phyloP scores from a whole-genome alignment of 176 grass and related monocot species.

The Musa beccarii region DNA sequence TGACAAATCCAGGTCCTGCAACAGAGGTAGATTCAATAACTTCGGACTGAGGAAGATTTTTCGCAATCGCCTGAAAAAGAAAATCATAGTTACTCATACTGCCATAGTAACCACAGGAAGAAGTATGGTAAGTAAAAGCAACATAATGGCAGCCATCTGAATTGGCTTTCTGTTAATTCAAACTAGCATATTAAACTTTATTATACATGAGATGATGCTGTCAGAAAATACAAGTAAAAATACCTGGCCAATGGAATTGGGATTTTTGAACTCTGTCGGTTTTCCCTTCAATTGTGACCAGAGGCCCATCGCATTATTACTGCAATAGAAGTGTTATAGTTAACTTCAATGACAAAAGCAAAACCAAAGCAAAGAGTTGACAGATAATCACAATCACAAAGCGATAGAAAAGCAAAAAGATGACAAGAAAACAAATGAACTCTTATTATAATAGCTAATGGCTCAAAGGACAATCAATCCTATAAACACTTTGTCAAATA shows the following conservation, averaged over 20 bases:
- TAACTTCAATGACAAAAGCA: conserved; percentile 4
- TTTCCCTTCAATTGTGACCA: conserved; percentile 93
- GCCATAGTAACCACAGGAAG: neutral
- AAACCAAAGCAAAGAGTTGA: neutral
- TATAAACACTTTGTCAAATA: neutral
- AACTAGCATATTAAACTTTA: neutral
- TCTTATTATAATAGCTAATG: neutral
- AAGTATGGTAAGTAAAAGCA: conserved; percentile 1
- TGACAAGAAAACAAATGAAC: conserved; percentile 2
- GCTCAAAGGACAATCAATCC: neutral
- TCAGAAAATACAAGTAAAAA: conserved; percentile 1
- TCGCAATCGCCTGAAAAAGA: conserved; percentile 53
- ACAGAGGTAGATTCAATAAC: conserved; percentile 86
- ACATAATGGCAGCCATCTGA: conserved; percentile 16
- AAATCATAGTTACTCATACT: conserved; percentile 7
- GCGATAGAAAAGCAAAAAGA: conserved; percentile 1
- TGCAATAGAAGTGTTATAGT: conserved; percentile 23
- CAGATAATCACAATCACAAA: too few species aligned
- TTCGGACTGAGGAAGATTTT: conserved; percentile 68
- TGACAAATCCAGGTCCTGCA: conserved; percentile 96
- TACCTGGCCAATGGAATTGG: conserved; percentile 85
- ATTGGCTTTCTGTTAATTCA: neutral
- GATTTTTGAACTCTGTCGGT: conserved; percentile 69
- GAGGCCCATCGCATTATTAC: conserved; percentile 92
- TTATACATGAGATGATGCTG: neutral